Evolutionary conservation across 2,329 filamentous ascomycete species (phyloP), one percentile per base, ranked within the genome.

Genomic region (Pseudocercospora musae): DNA sequence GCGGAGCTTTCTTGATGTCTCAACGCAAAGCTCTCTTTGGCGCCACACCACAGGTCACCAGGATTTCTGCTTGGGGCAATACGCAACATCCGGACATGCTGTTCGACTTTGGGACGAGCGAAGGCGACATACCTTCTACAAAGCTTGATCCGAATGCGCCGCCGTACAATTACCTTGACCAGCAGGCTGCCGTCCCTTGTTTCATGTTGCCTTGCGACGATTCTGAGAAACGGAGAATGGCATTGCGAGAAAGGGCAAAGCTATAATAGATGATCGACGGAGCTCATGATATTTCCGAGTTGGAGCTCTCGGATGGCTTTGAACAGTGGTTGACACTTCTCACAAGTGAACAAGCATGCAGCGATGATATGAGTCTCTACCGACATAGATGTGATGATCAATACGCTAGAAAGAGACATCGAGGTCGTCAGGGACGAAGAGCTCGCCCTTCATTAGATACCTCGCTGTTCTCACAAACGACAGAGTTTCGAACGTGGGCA

Each of bases 391-490:
- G 27, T 29, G 1, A 7, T 29, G 7, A 29, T 29, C 8, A 29
- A 29, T 7, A 27, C 25, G 25, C n/a, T 18, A 42, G 37, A 40
- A 55, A 13, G 55, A 61, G 13, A 60, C 25, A 25, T 64, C 50
- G 13, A 66, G 23, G 15, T 66, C 59, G 40, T 63, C 57, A 11
- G 62, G 62, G 27, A 65, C 56, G 37, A 58, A 64, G 27, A 67
- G 15, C 31, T 62, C 55, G 5, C 62, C 60, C 21, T 63, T 59
- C 37, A 66, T 60, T 9, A 67, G 49, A 40, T 62, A 63, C 27
- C 63, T 66, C 27, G 59, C 60, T 3, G 63, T 68, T 11, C 66
- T 57, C 23, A 62, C 55, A 46, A 64, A 66, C 1, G 57, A 65
- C 20, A 63, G 37, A 13, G 62, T 66, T 50, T 63, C 52, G 49